A percentile compares a stretch with the other conserved stretches of the same genome.
phyloP scores from a whole-genome alignment of 192 early-diverging fungal species.

The Phycomyces nitens region DNA sequence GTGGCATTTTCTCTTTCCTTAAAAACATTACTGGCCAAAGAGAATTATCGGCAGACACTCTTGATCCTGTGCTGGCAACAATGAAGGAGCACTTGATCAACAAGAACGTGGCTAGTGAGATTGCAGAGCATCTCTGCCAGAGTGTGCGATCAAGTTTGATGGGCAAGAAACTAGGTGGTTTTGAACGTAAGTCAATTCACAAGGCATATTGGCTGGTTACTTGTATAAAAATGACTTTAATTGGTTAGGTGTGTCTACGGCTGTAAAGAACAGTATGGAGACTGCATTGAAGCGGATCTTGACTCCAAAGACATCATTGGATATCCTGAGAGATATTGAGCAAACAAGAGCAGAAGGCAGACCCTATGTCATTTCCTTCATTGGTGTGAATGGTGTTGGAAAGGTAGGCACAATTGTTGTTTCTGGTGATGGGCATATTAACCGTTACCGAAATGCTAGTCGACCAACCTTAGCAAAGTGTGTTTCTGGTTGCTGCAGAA shows the following conservation, averaged over 20 bases:
- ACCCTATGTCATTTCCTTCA: constrained; percentile 89
- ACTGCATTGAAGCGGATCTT: constrained; percentile 80
- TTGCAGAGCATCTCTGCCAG: constrained; percentile 79
- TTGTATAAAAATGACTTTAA: neutral
- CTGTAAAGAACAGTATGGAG: constrained; percentile 81
- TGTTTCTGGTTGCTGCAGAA: constrained; percentile 96
- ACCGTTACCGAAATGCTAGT: constrained; percentile 37
- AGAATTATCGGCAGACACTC: constrained; percentile 64
- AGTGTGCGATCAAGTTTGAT: constrained; percentile 68
- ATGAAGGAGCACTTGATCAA: constrained; percentile 90
- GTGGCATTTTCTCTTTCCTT: constrained; percentile 67
- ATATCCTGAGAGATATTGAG: constrained; percentile 87
- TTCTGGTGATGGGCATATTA: no score
- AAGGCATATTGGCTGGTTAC: no score
- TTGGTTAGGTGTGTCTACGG: constrained; percentile 47
- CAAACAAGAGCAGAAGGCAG: constrained; percentile 60
- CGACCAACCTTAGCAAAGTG: constrained; percentile 92
- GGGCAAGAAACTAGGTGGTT: constrained; percentile 71
- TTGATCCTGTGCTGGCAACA: constrained; percentile 78
- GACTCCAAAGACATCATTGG: constrained; percentile 84
- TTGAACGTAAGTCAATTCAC: constrained; percentile 57
- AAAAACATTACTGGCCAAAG: constrained; percentile 66
- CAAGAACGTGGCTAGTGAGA: constrained; percentile 92
- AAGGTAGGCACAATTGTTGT: no score
- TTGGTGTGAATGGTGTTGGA: constrained; percentile 94